Percentiles rank a stretch among this genome's conserved stretches.
Conservation (phyloP, 352 stramenopile species). For the Phytophthora pseudosyringae region DNA sequence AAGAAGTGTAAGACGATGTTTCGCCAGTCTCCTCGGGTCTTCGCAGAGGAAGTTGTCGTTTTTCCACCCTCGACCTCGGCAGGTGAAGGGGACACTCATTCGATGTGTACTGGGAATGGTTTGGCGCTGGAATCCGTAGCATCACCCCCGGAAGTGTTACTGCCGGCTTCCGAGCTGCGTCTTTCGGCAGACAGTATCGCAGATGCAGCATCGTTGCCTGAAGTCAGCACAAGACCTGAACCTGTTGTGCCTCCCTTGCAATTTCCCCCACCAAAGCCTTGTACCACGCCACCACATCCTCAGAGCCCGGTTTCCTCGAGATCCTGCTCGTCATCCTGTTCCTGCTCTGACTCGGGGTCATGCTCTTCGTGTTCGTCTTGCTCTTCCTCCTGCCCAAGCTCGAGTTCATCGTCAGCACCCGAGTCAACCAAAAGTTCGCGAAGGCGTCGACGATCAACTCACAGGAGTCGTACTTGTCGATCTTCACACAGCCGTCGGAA, state of each 20-base stretch:
- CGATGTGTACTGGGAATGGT: not conserved
- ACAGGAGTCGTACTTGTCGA: slow-evolving; percentile 10
- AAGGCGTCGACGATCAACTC: slow-evolving; percentile 15
- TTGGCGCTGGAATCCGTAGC: not conserved
- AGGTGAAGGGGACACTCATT: not conserved
- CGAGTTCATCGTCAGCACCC: slow-evolving; percentile 28
- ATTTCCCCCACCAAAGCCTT: slow-evolving; percentile 5
- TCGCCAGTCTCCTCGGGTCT: slow-evolving; percentile 51
- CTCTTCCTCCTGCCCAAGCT: slow-evolving; percentile 30
- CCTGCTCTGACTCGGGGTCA: slow-evolving; percentile 27
- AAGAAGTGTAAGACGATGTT: slow-evolving; percentile 50
- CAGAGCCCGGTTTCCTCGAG: slow-evolving; percentile 4
- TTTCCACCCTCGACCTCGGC: not conserved
- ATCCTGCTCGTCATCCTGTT: slow-evolving; percentile 15
- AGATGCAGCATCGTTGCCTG: not conserved
- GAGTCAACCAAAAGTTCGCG: not conserved
- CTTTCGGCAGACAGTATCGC: not conserved
- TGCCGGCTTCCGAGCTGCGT: not conserved
- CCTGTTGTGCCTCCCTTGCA: slow-evolving; percentile 24
- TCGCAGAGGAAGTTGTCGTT: slow-evolving; percentile 36
- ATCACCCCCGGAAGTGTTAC: not conserved
- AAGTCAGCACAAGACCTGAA: not conserved
- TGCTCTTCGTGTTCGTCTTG: slow-evolving; percentile 27
- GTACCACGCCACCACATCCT: slow-evolving; percentile 4
- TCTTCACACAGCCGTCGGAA: slow-evolving; percentile 2